Percentiles rank a stretch among this genome's conserved stretches.
phyloP scores from a whole-genome alignment of 169 alveolate species.

The Plasmodium sp. region DNA sequence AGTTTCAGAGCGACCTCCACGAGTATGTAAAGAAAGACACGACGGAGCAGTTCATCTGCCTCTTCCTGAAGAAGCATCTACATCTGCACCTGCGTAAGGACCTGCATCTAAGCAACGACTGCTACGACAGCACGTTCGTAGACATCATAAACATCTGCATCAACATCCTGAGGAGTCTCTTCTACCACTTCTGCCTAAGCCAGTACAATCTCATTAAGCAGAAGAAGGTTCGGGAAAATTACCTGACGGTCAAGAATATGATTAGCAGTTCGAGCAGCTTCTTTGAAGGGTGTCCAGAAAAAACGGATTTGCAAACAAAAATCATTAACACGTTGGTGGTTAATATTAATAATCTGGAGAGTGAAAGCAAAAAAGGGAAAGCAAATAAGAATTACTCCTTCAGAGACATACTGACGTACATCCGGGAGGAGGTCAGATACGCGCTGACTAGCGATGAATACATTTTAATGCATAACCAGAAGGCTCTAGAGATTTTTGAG shows the following conservation, averaged over 20 bases:
- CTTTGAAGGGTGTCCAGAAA: background rate
- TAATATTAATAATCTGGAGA: constrained; percentile 32
- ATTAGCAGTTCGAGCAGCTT: background rate
- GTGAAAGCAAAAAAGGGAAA: constrained; percentile 6
- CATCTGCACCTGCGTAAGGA: background rate
- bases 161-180: constrained; percentile 7
- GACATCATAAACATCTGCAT: constrained; percentile 42
- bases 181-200: constrained; percentile 59
- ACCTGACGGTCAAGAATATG: constrained; percentile 43
- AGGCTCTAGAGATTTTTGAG: constrained; percentile 62
- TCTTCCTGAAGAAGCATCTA: constrained; percentile 26
- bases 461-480: constrained; percentile 37
- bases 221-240: constrained; percentile 59
- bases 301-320: constrained; percentile 14
- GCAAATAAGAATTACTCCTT: constrained; percentile 41
- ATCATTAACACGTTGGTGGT: constrained; percentile 16
- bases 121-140: constrained; percentile 8
- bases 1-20: constrained; percentile 53
- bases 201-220: constrained; percentile 52
- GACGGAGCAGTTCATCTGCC: constrained; percentile 41
- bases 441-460: constrained; percentile 40
- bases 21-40: constrained; percentile 33
- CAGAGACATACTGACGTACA: constrained; percentile 11
- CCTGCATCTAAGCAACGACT: background rate
- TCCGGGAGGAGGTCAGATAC: constrained; percentile 50